Conservation (phyloP, 2,329 filamentous ascomycete genomes). For the Akanthomyces muscarius region DNA sequence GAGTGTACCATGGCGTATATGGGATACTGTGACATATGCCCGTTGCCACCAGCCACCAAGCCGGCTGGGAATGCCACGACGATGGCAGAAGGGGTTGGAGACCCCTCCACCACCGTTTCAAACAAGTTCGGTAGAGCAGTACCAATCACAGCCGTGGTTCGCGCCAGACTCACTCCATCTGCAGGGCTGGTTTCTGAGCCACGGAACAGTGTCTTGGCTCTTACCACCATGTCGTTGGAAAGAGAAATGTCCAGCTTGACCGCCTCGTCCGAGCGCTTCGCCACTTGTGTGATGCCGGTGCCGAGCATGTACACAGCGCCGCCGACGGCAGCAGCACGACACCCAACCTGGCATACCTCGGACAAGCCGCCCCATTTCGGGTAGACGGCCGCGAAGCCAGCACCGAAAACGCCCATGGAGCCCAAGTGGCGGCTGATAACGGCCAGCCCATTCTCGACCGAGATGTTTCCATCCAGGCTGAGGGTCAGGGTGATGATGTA, state of each 20-base stretch:
- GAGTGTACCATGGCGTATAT: slow-evolving; percentile 70
- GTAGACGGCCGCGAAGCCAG: slow-evolving; percentile 83
- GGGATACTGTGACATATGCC: slow-evolving; percentile 39
- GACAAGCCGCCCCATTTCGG: slow-evolving; percentile 90
- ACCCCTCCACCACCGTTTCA: slow-evolving; percentile 66
- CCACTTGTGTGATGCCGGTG: slow-evolving; percentile 52
- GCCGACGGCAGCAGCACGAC: slow-evolving; percentile 84
- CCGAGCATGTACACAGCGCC: slow-evolving; percentile 86
- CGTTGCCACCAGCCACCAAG: slow-evolving; percentile 36
- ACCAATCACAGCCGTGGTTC: slow-evolving; percentile 65
- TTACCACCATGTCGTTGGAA: slow-evolving; percentile 54
- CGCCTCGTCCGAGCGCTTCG: slow-evolving; percentile 17
- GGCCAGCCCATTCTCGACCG: slow-evolving; percentile 63
- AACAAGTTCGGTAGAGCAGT: slow-evolving; percentile 65
- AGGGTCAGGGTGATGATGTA: slow-evolving; percentile 66
- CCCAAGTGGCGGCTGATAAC: slow-evolving; percentile 74
- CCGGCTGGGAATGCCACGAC: slow-evolving; percentile 62
- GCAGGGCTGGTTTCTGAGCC: slow-evolving; percentile 32
- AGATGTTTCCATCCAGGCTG: slow-evolving; percentile 60
- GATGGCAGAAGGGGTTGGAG: slow-evolving; percentile 69
- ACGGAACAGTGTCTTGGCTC: slow-evolving; percentile 50
- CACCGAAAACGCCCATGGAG: slow-evolving; percentile 83
- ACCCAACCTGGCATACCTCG: slow-evolving; percentile 87
- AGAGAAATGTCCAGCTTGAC: slow-evolving; percentile 46
- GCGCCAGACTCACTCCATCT: slow-evolving; percentile 42